A percentile compares a stretch with the other conserved stretches of the same genome.
These are phyloP conservation scores for Hanseniaspora sp. DNA, from an alignment of 1,139 yeast genomes.

Conservation along the genomic window DNA sequence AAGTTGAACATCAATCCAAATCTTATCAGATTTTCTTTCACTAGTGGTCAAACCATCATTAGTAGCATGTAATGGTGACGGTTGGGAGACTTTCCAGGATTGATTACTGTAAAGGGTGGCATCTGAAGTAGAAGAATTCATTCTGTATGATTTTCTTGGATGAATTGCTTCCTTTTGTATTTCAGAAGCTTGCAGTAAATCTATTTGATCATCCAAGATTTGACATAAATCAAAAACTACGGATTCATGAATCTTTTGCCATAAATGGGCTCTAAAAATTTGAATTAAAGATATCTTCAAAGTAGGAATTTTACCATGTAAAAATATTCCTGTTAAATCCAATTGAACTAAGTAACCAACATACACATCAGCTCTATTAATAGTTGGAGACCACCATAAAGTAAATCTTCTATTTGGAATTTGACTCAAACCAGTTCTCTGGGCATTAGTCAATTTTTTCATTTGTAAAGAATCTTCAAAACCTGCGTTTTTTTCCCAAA, in stretches of 20 bases:
- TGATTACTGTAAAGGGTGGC: constrained; percentile 63
- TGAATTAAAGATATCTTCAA: constrained; percentile 89
- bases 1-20: constrained; percentile 92
- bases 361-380: constrained; percentile 93
- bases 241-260: constrained; percentile 98
- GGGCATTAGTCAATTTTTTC: constrained; percentile 92
- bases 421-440: constrained; percentile 91
- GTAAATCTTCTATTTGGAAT: constrained; percentile 96
- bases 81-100: constrained; percentile 77
- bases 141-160: constrained; percentile 92
- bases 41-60: constrained; percentile 36
- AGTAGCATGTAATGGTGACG: constrained; percentile 61
- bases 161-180: constrained; percentile 90
- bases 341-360: constrained; percentile 95
- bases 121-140: constrained; percentile 95
- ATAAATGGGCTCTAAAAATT: constrained; percentile 91
- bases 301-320: constrained; percentile 97
- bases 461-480: constrained; percentile 93
- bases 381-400: constrained; percentile 99
- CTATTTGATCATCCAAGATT: constrained; percentile 79
- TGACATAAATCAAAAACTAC: constrained; percentile 88
- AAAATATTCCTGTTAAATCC: constrained; percentile 89
- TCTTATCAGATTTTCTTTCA: constrained; percentile 46
- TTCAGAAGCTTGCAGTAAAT: constrained; percentile 67
- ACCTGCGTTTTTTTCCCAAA: constrained; percentile 96